Evolutionary conservation across 129 eudicot genomes (phyloP).

Genomic region (Calendula officinalis): DNA sequence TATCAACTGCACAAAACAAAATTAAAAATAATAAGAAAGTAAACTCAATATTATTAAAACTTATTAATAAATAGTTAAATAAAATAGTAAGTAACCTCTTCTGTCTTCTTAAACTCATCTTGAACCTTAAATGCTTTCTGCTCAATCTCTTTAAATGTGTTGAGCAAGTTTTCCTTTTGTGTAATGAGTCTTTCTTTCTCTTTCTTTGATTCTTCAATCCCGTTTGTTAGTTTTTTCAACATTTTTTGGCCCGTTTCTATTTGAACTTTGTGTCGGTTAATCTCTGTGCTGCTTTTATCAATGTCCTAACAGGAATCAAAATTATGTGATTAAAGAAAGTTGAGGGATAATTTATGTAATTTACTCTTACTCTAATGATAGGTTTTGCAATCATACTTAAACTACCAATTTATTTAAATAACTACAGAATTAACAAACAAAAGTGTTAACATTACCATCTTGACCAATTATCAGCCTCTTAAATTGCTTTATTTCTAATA

Average conservation of each 20-base stretch:
- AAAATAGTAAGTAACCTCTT: slow-evolving; percentile 46
- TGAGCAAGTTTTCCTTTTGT: slow-evolving; percentile 55
- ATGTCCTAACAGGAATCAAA: slow-evolving; percentile 70
- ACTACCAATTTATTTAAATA: background rate
- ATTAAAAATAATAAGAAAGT: background rate
- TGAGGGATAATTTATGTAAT: too few relatives aligned
- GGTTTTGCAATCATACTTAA: background rate
- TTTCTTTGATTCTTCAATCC: slow-evolving; percentile 75
- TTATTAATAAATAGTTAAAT: background rate
- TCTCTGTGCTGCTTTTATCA: slow-evolving; percentile 75
- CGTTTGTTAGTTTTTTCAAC: slow-evolving; percentile 67
- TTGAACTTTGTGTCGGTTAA: slow-evolving; percentile 86
- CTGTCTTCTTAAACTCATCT: slow-evolving; percentile 78
- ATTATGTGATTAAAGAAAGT: too few relatives aligned
- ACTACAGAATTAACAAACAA: too few relatives aligned
- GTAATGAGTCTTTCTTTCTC: slow-evolving; percentile 63
- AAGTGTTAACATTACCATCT: too few relatives aligned
- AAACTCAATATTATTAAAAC: background rate
- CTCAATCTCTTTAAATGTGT: slow-evolving; percentile 72
- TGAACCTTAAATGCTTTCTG: slow-evolving; percentile 78
- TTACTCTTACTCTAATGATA: background rate
- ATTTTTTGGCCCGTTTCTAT: slow-evolving; percentile 80
- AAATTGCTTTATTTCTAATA: too few relatives aligned
- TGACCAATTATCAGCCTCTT: too few relatives aligned
- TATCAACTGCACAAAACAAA: slow-evolving; percentile 46